A percentile compares a stretch with the other conserved stretches of the same genome.
Evolutionary conservation across 1,284 basidiomycete species (phyloP).

Genomic region (Ceratobasidium sp.): DNA sequence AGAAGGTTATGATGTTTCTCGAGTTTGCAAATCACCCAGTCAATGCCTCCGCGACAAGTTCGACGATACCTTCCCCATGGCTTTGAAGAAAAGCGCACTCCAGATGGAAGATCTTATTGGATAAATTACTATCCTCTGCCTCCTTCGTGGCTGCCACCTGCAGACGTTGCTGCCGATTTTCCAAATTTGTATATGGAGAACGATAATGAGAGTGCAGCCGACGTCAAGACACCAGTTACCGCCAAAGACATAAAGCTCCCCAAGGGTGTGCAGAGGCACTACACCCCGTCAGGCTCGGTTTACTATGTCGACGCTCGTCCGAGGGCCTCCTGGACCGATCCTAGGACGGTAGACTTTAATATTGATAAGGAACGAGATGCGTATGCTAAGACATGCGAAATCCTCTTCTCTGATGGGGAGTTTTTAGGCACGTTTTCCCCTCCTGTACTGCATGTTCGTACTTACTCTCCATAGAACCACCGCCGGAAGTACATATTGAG

Average conservation of each 20-base stretch:
- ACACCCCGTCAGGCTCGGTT: slow-evolving; percentile 37
- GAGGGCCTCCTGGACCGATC: slow-evolving; percentile 41
- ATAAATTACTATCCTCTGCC: slow-evolving; percentile 43
- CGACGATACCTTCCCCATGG: slow-evolving; percentile 35
- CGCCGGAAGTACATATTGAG: slow-evolving; percentile 42
- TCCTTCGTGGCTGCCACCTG: slow-evolving; percentile 43
- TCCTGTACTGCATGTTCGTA: neutral
- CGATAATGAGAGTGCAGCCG: slow-evolving; percentile 1
- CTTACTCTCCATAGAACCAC: slow-evolving; percentile 20
- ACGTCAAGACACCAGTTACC: neutral
- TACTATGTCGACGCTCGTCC: slow-evolving; percentile 46
- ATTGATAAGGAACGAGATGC: slow-evolving; percentile 26
- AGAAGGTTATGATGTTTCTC: too few species aligned
- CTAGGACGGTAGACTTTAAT: slow-evolving; percentile 32
- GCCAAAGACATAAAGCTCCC: slow-evolving; percentile 21
- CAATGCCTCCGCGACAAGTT: slow-evolving; percentile 19
- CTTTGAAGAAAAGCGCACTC: slow-evolving; percentile 39
- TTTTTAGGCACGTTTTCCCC: neutral
- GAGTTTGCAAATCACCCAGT: neutral
- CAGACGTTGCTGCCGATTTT: slow-evolving; percentile 8
- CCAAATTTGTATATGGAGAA: slow-evolving; percentile 1
- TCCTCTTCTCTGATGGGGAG: slow-evolving; percentile 16
- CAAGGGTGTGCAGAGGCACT: slow-evolving; percentile 39
- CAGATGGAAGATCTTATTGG: slow-evolving; percentile 45
- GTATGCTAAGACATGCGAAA: slow-evolving; percentile 13